Evolutionary conservation across 2,329 filamentous ascomycete species (phyloP).

Genomic region (Ascochyta fabae): DNA sequence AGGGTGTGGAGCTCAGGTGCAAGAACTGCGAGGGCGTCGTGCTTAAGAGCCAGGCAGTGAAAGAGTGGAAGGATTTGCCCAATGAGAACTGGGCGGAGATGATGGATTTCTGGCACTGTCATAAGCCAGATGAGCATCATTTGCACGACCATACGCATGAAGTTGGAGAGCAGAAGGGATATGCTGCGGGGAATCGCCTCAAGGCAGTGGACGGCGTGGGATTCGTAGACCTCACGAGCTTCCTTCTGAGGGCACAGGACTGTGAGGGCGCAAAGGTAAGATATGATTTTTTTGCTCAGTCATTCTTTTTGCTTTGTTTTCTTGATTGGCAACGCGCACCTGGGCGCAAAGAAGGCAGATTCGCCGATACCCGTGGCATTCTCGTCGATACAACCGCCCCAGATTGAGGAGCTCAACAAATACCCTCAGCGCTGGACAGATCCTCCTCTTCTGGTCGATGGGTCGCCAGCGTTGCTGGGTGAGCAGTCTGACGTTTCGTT

Average conservation of each 20-base stretch:
- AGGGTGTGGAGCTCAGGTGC: constrained; percentile 32
- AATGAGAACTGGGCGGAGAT: constrained; percentile 99
- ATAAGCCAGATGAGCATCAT: constrained; percentile 77
- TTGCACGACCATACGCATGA: constrained; percentile 57
- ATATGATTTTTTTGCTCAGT: constrained; percentile 4
- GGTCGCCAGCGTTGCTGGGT: constrained; percentile 32
- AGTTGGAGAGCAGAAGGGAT: constrained; percentile 62
- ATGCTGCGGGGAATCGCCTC: constrained; percentile 81
- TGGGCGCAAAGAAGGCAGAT: constrained; percentile 65
- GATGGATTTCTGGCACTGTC: constrained; percentile 99
- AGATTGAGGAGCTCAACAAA: constrained; percentile 52
- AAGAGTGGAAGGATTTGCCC: constrained; percentile 86
- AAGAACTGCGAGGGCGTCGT: constrained; percentile 34
- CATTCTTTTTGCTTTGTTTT: background rate
- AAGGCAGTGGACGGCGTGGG: constrained; percentile 70
- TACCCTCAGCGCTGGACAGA: constrained; percentile 29
- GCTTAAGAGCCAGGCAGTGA: constrained; percentile 30
- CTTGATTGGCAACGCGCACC: background rate
- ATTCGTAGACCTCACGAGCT: constrained; percentile 80
- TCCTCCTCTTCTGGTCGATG: constrained; percentile 41
- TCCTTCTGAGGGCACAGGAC: constrained; percentile 73
- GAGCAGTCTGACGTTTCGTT: constrained; percentile 44
- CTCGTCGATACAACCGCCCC: constrained; percentile 66
- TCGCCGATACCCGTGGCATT: constrained; percentile 54
- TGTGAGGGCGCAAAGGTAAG: constrained; percentile 61